Base-by-base conservation (phyloP, 2,329 filamentous ascomycete species). In the Fusarium mexicanum region DNA sequence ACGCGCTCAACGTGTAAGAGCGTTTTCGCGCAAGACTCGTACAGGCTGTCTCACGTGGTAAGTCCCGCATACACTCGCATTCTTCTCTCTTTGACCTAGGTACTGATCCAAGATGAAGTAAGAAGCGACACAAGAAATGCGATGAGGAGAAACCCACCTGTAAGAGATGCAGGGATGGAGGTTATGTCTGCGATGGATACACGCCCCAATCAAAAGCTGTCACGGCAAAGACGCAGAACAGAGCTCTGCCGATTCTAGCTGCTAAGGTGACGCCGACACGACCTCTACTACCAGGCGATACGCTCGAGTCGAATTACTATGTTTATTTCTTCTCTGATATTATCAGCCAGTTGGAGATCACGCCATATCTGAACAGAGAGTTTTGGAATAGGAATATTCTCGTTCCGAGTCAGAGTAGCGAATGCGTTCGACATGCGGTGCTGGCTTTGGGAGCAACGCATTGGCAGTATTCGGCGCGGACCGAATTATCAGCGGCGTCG, bases 101-200 rank as follows among this genome's bases (percentile, higher is more conserved):
- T 7, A 22, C 33, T 67, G 10, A 67, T 6, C 16, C 4, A 14
- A 13, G 8, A 17, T 18, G 6, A 11, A 67, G 64, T n/a, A 67
- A 67, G 44, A 67, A 67, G 4, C 20, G 65, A 17, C 65, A 67
- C 10, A 67, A 67, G 29, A 67, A 67, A 10, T 67, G 65, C 4
- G 65, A 40, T 3, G 65, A 67, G 26, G 63, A 53, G 11, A 67
- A 67, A 22, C 65, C 65, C 8, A 51, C 46, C 2, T 67, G 65
- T 18, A 50, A 53, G 22, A 43, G 65, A 24, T 67, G 65, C 65
- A 67, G 26, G 29, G 31, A 50, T n/a, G 65, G 65, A 6, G 65
- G 63, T 12, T 67, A 67, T 40, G 65, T 67, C 8, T 67, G 65
- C 18, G 65, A 67, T n/a, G 65, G 65, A 6, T 67, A 67, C 29